Base-by-base conservation (phyloP, 1,284 basidiomycete genomes). In the Flammula alnicola region DNA sequence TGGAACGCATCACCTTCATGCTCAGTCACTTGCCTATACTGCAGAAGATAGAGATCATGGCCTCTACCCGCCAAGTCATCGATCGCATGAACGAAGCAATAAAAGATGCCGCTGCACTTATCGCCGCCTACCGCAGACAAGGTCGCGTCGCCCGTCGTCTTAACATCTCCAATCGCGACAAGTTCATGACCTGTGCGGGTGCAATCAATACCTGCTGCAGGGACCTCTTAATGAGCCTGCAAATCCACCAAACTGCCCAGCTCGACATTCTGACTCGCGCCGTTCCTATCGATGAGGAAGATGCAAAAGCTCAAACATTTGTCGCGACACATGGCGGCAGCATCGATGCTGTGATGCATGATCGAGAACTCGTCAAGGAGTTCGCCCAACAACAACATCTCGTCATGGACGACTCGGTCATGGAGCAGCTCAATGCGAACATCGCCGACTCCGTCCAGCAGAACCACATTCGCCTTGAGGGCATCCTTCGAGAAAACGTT, bases 1-100 rank as follows among this genome's bases (percentile, higher is more conserved):
- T 73, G 20, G 68, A 72, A 36, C 67, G 71, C n/a, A 63, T 71
- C 54, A 68, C 65, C 2, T 73, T 73, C 59, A 68, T 71, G 66
- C 58, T 71, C 32, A 62, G 66, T 39, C 68, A 72, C 39, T 57
- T 73, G 17, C 63, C 67, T 4, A 56, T 64, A 9, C 58, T 73
- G 14, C 57, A 63, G 50, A 57, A 60, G 26, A 54, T 71, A 22
- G 60, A 66, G 30, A 59, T 68, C 42, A 63, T 63, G 51, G 57
- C 64, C 5, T 47, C 65, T 4, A 71, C 67, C 7, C 54, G 60
- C 7, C 54, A 58, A 37, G 62, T 64, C 23, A 49, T 64, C 14
- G 63, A 61, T 27, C 51, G 60, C 23, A 62, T 64, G 47, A 61
- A 57, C 36, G 62, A 62, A 19, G 55, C 58, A 11, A 44, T 63